Evolutionary conservation across 805 yeast species (phyloP).

Genomic region (Kuraishia molischiana): DNA sequence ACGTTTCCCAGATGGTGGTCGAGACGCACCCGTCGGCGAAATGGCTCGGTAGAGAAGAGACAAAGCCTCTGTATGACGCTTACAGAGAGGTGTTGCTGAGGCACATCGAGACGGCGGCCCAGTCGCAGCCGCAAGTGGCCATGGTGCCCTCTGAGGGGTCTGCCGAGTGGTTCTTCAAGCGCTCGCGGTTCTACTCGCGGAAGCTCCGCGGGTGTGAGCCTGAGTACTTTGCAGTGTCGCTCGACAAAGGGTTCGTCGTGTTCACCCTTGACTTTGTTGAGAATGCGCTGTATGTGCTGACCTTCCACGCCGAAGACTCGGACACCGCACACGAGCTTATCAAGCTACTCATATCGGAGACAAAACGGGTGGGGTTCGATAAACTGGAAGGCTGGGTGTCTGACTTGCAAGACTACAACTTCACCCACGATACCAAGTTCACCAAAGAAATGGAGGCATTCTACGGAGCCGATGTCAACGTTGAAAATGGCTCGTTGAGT

Average conservation of each 20-base stretch:
- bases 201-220: conserved; percentile 5
- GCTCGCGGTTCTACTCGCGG: not conserved
- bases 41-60: not conserved
- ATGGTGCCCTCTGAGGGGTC: conserved; percentile 26
- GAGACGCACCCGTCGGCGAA: not conserved
- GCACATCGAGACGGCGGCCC: conserved; percentile 2
- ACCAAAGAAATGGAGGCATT: not conserved
- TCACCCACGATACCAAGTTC: conserved; percentile 3
- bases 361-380: conserved; percentile 5
- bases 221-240: conserved; percentile 2
- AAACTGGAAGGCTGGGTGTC: conserved; percentile 14
- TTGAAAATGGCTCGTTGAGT: conserved; percentile 11
- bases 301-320: conserved; percentile 9
- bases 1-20: conserved; percentile 3
- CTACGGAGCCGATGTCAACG: conserved; percentile 2
- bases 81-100: not conserved
- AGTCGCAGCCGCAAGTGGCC: conserved; percentile 3
- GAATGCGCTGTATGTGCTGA: conserved; percentile 8
- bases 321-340: conserved; percentile 8
- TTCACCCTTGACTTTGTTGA: conserved; percentile 30
- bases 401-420: conserved; percentile 12
- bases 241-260: conserved; percentile 22
- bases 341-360: conserved; percentile 6
- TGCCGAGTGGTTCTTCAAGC: conserved; percentile 9
- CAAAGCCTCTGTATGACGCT: not conserved